phyloP scores from a whole-genome alignment of 345 rosid genomes.

The Arabidopsis arenosa region DNA sequence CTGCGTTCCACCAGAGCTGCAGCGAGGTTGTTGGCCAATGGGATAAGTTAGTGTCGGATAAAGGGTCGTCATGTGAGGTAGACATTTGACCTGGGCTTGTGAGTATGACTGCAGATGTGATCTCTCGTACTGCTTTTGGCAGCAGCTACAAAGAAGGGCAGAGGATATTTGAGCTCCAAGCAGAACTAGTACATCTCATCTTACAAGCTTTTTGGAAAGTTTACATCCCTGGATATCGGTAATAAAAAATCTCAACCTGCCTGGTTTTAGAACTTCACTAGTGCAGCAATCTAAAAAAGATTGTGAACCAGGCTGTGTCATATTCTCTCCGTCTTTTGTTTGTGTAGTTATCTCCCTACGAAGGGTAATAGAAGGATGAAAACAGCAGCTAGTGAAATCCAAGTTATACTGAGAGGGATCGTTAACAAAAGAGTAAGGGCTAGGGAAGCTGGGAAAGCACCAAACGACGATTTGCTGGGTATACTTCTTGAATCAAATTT shows the following conservation, averaged over 20 bases:
- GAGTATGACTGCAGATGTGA: conserved; percentile 46
- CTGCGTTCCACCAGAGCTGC: conserved; percentile 41
- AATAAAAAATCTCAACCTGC: background rate
- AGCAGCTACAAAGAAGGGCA: conserved; percentile 47
- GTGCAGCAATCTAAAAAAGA: background rate
- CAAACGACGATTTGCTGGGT: background rate
- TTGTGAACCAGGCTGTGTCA: background rate
- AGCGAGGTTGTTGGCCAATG: conserved; percentile 34
- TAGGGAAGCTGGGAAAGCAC: conserved; percentile 34
- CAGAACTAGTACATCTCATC: conserved; percentile 14
- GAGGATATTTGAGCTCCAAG: conserved; percentile 43
- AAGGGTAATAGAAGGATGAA: conserved; percentile 36
- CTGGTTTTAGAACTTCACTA: background rate
- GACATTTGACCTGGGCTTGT: conserved; percentile 45
- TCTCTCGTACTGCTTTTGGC: conserved; percentile 50
- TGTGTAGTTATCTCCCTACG: conserved; percentile 46
- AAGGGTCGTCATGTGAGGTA: conserved; percentile 34
- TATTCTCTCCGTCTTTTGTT: background rate
- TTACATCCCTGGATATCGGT: conserved; percentile 8
- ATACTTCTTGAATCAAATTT: conserved; percentile 30
- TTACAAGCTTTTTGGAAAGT: no score
- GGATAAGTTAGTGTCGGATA: conserved; percentile 26
- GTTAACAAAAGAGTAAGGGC: conserved; percentile 43
- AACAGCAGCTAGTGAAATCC: conserved; percentile 15
- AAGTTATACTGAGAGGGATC: conserved; percentile 30